These are phyloP conservation scores for Zancudomyces culisetae DNA, from an alignment of 371 early-diverging fungal genomes.

Conservation along the genomic window DNA sequence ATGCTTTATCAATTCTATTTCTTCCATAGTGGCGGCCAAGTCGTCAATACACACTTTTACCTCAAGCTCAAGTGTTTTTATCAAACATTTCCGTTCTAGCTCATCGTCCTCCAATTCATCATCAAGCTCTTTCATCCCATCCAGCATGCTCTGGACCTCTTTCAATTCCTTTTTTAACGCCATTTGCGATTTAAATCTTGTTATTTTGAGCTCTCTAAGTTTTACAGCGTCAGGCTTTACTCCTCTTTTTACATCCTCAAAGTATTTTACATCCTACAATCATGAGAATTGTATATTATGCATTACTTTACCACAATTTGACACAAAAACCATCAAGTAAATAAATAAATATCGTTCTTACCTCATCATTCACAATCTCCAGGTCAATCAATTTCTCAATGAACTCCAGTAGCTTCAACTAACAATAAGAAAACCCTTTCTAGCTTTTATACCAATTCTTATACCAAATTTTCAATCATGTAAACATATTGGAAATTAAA, in stretches of 20 bases:
- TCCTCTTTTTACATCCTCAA: not conserved
- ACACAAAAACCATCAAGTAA: not conserved
- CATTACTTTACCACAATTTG: not conserved
- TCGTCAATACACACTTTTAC: constrained; percentile 41
- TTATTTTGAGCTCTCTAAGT: constrained; percentile 50
- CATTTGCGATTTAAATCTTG: constrained; percentile 51
- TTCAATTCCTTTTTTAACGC: constrained; percentile 34
- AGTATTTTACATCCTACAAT: not conserved
- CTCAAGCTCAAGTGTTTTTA: constrained; percentile 36
- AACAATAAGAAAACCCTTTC: too few relatives aligned
- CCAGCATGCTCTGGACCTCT: constrained; percentile 1
- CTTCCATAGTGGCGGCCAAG: constrained; percentile 44
- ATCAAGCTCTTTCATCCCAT: constrained; percentile 17
- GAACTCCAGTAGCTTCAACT: not conserved
- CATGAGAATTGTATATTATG: not conserved
- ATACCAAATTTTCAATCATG: too few relatives aligned
- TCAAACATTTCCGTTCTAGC: constrained; percentile 37
- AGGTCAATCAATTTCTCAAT: not conserved
- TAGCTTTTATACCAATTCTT: too few relatives aligned
- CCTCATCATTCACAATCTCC: not conserved
- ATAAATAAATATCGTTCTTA: not conserved
- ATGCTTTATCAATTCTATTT: constrained; percentile 40
- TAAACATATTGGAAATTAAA: too few relatives aligned
- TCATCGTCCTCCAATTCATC: constrained; percentile 45
- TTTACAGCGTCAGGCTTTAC: constrained; percentile 10